Percentiles rank a stretch among this genome's conserved stretches.
phyloP scores from a whole-genome alignment of 169 alveolate genomes.

The Plasmodium vivax region DNA sequence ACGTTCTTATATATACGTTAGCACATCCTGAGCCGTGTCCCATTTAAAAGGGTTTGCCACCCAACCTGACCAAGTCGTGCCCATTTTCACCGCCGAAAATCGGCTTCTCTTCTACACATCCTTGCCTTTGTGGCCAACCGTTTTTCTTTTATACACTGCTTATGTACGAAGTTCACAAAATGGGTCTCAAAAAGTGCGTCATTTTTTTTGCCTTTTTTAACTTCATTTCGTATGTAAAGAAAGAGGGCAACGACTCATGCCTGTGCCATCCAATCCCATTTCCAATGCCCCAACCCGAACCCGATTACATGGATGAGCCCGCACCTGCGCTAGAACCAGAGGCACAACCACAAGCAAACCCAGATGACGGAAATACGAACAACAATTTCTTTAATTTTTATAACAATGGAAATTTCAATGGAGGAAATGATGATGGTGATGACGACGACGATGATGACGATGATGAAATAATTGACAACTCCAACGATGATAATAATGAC shows the following conservation, averaged over 20 bases:
- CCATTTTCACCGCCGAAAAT: background rate
- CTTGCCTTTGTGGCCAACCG: background rate
- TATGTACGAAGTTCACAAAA: slow-evolving; percentile 4
- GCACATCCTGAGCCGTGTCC: background rate
- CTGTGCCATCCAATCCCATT: background rate
- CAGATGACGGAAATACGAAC: slow-evolving; percentile 54
- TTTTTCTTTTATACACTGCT: background rate
- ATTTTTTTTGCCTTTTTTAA: slow-evolving; percentile 8
- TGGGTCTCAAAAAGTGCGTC: slow-evolving; percentile 13
- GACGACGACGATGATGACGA: slow-evolving; percentile 59
- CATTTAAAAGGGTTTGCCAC: background rate
- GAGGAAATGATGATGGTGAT: slow-evolving; percentile 6
- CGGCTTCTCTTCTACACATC: background rate
- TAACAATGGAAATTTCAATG: background rate
- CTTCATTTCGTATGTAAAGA: background rate
- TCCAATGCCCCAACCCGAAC: slow-evolving; percentile 16
- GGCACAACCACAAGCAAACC: background rate
- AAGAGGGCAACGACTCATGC: slow-evolving; percentile 3
- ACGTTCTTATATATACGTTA: background rate
- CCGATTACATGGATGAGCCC: slow-evolving; percentile 3
- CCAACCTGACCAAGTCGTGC: background rate
- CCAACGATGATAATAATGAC: background rate
- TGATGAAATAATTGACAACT: slow-evolving; percentile 22
- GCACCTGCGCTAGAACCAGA: background rate
- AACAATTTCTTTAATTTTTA: background rate